A percentile compares a stretch with the other conserved stretches of the same genome.
Conservation (phyloP, 306 rosid species). For the Trichosanthes cucumerina region DNA sequence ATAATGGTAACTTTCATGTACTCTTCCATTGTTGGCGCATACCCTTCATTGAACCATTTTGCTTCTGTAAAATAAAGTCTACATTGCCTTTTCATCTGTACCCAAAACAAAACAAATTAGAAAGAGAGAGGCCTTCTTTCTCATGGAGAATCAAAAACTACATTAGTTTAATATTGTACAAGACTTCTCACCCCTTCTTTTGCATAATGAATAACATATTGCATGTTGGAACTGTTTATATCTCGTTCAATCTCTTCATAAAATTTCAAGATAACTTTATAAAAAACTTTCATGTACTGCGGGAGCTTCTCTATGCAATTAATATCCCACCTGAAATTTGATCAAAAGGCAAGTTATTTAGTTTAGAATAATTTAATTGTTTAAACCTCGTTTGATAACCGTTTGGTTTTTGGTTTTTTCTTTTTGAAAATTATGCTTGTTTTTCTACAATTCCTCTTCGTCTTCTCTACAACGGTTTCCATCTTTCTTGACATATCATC, state of each 20-base stretch:
- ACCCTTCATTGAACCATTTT: neutral
- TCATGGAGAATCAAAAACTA: neutral
- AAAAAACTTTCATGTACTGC: neutral
- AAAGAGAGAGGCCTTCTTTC: neutral
- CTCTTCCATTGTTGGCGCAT: neutral
- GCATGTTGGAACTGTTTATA: neutral
- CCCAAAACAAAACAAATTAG: neutral
- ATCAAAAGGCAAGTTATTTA: neutral
- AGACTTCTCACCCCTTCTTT: constrained; percentile 10
- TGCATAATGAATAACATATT: neutral
- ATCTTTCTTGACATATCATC: too few species aligned
- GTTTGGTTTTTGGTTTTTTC: too few species aligned
- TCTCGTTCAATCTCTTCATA: constrained; percentile 15
- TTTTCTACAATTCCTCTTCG: too few species aligned
- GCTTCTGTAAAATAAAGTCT: neutral
- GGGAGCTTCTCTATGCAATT: neutral
- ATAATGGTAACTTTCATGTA: neutral
- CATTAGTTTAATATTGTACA: neutral
- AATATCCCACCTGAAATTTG: constrained; percentile 18
- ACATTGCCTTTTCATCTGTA: neutral
- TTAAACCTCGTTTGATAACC: too few species aligned
- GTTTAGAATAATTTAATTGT: neutral
- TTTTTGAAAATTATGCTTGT: too few species aligned
- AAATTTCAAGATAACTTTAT: neutral
- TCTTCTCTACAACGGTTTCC: too few species aligned